phyloP scores from a whole-genome alignment of 2,329 filamentous ascomycete species.

The Macroventuria anomochaeta region DNA sequence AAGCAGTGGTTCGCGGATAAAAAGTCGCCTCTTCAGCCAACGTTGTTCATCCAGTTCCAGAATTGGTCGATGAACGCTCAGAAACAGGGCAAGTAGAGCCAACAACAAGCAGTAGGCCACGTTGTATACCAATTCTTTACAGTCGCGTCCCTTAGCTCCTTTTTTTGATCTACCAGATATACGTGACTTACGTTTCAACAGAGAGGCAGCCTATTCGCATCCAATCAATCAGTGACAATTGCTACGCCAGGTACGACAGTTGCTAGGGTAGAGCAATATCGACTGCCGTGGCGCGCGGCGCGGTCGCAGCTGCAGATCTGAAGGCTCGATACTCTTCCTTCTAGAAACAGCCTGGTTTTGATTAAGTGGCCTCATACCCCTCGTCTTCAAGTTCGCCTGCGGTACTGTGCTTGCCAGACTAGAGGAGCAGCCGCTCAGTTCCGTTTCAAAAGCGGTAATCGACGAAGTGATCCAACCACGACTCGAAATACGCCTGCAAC shows the following conservation, averaged over 20 bases:
- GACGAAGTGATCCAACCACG: background rate
- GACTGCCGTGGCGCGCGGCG: constrained; percentile 19
- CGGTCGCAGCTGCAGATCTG: constrained; percentile 9
- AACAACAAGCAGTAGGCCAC: background rate
- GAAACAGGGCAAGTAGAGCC: constrained; percentile 33
- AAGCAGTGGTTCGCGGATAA: constrained; percentile 53
- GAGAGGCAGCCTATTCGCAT: background rate
- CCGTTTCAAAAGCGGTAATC: constrained; percentile 13
- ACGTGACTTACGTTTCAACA: background rate
- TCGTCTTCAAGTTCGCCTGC: background rate
- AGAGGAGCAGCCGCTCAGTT: background rate
- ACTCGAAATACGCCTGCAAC: background rate
- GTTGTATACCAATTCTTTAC: background rate
- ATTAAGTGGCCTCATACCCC: constrained; percentile 1
- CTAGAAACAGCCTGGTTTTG: constrained; percentile 4
- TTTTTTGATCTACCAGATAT: background rate
- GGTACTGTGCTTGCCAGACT: constrained; percentile 6
- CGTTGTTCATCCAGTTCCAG: constrained; percentile 56
- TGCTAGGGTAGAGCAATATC: background rate
- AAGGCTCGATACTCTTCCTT: background rate
- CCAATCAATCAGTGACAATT: background rate
- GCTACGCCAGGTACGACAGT: background rate
- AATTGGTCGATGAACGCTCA: constrained; percentile 50
- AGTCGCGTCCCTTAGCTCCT: background rate
- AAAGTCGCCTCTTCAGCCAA: constrained; percentile 51